phyloP scores from a whole-genome alignment of 495 filamentous ascomycete species.

The Penicillium flavigenum region DNA sequence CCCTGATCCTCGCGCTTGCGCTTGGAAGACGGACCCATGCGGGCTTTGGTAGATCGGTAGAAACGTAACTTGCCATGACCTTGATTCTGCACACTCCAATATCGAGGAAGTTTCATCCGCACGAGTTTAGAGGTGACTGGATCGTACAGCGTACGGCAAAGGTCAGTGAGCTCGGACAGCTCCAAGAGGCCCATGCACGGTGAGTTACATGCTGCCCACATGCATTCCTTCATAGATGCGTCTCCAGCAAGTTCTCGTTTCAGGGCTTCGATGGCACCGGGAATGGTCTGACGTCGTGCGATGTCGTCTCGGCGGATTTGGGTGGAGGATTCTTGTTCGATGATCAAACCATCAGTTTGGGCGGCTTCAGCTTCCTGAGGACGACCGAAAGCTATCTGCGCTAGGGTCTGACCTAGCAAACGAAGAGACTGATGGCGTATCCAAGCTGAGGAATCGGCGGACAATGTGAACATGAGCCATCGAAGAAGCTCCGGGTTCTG shows the following conservation, averaged over 20 bases:
- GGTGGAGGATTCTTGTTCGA: conserved; percentile 73
- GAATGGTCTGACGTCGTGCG: conserved; percentile 70
- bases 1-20: conserved; percentile 47
- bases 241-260: conserved; percentile 68
- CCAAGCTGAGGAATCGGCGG: conserved; percentile 76
- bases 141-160: conserved; percentile 73
- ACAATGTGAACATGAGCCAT: conserved; percentile 70
- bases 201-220: conserved; percentile 79
- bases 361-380: conserved; percentile 24
- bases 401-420: conserved; percentile 69
- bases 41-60: conserved; percentile 33
- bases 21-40: conserved; percentile 36
- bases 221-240: conserved; percentile 58
- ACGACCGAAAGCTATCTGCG: conserved; percentile 77
- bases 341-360: conserved; percentile 64
- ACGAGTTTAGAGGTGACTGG: conserved; percentile 61
- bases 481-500: conserved; percentile 59
- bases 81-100: conserved; percentile 64
- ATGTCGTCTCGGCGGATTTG: conserved; percentile 67
- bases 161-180: conserved; percentile 70
- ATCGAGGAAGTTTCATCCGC: conserved; percentile 65
- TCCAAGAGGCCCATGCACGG: conserved; percentile 64
- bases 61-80: conserved; percentile 52
- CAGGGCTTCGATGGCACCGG: conserved; percentile 71
- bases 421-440: conserved; percentile 68